Base-by-base conservation (phyloP, 495 filamentous ascomycete genomes). In the Echria macrotheca region DNA sequence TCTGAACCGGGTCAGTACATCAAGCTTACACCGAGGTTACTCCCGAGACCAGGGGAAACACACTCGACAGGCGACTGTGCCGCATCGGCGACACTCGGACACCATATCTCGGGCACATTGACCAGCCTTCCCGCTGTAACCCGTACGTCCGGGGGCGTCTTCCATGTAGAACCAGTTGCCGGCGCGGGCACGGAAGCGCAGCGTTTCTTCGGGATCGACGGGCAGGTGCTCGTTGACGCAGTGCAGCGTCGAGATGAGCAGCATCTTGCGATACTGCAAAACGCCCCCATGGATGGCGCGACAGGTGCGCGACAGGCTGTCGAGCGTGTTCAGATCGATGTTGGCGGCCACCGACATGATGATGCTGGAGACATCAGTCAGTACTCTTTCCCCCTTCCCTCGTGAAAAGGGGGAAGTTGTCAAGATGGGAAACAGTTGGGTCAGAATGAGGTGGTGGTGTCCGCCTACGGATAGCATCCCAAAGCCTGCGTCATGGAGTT, bases 91-190 rank as follows among this genome's bases (percentile, higher is more conserved):
- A 67, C 90, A 96, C 53, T 83, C 85, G 12, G 69, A 77, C 3
- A 96, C 90, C 80, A 93, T 76, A 64, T 96, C 90, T 25, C 86
- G 72, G 29, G 90, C 90, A 58, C 90, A 96, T 52, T 74, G 73
- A 10, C 84, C 79, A 17, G 86, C 69, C 63, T 85, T 89, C 35
- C 85, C 84, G 43, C 70, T 78, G 45, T 61, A 64, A 11, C 52
- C 49, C 15, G 57, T 22, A 18, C 55, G 54, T 18, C 54, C 53
- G 26, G 59, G 58, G 42, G 57, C 63, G 33, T 69, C 64, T 41
- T 73, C 66, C 65, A 76, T 72, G 44, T 75, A 77, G 47, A 68
- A 72, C 73, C 71, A 74, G 58, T 76, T 72, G 33, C 61, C 59
- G 4, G 75, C 74, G 23, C 72, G 66, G 31, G 74, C 73, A 24